Evolutionary conservation across 148 eudicot genomes (phyloP), one percentile per base, ranked within the genome.

Genomic region (Camellia japonica): DNA sequence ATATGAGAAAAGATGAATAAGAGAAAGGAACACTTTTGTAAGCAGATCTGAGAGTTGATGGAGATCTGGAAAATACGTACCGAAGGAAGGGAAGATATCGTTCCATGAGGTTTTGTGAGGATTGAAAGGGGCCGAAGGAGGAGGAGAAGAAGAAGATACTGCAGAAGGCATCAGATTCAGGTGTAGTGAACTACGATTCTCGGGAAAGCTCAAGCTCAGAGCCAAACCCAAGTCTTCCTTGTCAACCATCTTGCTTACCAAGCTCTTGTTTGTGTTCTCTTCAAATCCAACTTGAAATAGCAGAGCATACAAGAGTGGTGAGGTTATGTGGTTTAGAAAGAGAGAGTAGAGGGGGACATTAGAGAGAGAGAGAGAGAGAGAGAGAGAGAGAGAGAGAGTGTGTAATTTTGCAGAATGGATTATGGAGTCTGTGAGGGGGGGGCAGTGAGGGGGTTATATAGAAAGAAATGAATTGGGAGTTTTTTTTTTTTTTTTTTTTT

Each of bases 151-250:
- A 49, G 52, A 49, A 49, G 52, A 15, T 42, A 81, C 42, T 5
- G 14, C 7, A 4, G 87, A 59, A 16, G 89, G 84, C 81, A 75
- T 73, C 38, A 77, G 83, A 74, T 82, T 85, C 8, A 86, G 62
- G 56, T 83, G 91, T 0, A 84, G 75, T 49, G 83, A 52, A 59
- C 59, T 38, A 52, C 76, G 78, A 3, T 76, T 80, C 11, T 70
- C 78, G 15, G 88, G 77, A 56, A 75, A 80, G 68, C 81, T 86
- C 68, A 91, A 82, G 81, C 86, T 85, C 60, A 91, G 79, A 68
- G 84, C 82, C 15, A 91, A 74, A 9, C 90, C 93, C 71, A 89
- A 80, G 78, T 91, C 92, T 14, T 90, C 91, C 58, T 84, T 91
- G 3, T 78, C 89, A 59, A 75, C 79, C 19, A 83, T 83, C 89